Base-by-base conservation (phyloP, 2,329 filamentous ascomycete genomes). In the Trichoderma lentiforme region DNA sequence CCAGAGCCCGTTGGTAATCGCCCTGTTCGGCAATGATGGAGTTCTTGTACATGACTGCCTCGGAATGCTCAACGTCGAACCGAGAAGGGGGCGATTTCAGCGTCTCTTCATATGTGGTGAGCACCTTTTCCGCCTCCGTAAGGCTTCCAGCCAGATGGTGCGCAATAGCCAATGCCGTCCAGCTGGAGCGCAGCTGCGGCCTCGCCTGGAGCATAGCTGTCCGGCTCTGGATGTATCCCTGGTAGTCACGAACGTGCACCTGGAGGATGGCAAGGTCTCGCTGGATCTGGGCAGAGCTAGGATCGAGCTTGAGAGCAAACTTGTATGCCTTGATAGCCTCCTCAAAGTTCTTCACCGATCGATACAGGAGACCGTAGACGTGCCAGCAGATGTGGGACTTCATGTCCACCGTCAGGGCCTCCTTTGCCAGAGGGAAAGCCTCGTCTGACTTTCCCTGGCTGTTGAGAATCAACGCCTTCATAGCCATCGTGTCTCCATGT, bases 351-450 rank as follows among this genome's bases (percentile, higher is more conserved):
- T 98, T 98, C 80, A 93, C 92, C 63, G 93, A 92, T 66, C 95
- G 91, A 84, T 97, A 98, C 65, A 99, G 88, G 76, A 99, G 84
- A 36, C 97, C 96, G 81, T 98, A 99, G 73, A 99, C 96, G 83
- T 99, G 97, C 96, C 96, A 99, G 86, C 95, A 98, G 78, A 99
- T 95, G 83, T 98, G 95, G 78, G 95, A 98, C 85, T 97, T 98
- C 95, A 99, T 98, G 81, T 98, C 95, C 78, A 95, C 94, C 76
- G 92, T 94, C 77, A 99, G 87, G 39, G 97, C 96, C 75, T 94
- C 89, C 84, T 98, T 99, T 79, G 93, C 95, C 73, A 99, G 87
- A 60, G 91, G 89, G 81, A 99, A 99, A 0, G 97, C 97, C 84
- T 99, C 96, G 72, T 97, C 94, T 34, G 92, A 91, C 83, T 97